Evolutionary conservation across 495 filamentous ascomycete species (phyloP).

Genomic region (Cladorrhinum samala): DNA sequence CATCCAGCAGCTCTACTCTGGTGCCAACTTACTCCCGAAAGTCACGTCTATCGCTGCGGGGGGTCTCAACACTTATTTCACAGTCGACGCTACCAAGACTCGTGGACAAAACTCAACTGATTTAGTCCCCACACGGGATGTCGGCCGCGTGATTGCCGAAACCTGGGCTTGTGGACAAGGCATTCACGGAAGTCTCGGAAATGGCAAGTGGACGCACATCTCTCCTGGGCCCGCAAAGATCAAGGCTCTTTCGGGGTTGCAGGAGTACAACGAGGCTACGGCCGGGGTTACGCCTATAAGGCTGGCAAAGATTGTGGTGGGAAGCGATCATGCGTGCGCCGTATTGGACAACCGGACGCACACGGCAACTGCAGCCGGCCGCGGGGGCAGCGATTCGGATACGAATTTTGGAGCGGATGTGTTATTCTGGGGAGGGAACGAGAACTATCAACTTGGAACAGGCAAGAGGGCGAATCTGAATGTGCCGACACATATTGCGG

Average conservation of each 20-base stretch:
- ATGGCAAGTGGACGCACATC: conserved; percentile 83
- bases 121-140: conserved; percentile 30
- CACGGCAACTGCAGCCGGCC: conserved; percentile 48
- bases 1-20: conserved; percentile 62
- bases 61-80: conserved; percentile 79
- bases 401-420: conserved; percentile 81
- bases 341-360: conserved; percentile 73
- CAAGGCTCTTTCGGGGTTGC: conserved; percentile 72
- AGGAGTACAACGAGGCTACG: conserved; percentile 73
- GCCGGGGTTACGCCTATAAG: conserved; percentile 70
- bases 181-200: conserved; percentile 76
- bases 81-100: conserved; percentile 62
- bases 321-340: conserved; percentile 71
- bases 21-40: conserved; percentile 49
- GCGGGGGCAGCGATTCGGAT: conserved; percentile 48
- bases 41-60: conserved; percentile 77
- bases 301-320: conserved; percentile 61
- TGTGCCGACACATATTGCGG: conserved; percentile 70
- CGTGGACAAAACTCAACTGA: conserved; percentile 1
- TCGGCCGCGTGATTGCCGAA: conserved; percentile 57
- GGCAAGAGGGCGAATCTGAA: conserved; percentile 76
- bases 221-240: conserved; percentile 75
- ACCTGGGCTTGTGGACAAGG: conserved; percentile 83
- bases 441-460: conserved; percentile 86
- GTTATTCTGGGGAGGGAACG: conserved; percentile 91